Conservation (phyloP, 1,284 basidiomycete genomes). For the Malassezia yamatoensis region DNA sequence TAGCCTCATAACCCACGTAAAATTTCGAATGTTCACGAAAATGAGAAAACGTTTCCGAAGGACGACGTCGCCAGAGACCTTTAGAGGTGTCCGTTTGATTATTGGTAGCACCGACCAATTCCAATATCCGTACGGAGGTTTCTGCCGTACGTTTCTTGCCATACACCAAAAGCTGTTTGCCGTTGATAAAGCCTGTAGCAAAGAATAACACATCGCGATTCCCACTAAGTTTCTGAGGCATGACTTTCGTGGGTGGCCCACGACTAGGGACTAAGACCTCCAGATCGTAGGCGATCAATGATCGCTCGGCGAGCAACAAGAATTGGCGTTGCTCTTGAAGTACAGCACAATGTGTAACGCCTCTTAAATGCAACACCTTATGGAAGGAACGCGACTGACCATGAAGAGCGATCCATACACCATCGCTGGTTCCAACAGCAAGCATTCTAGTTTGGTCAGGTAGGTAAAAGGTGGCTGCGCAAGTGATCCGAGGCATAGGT, state of each 20-base stretch:
- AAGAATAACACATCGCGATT: slow-evolving; percentile 88
- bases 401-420: slow-evolving; percentile 90
- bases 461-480: slow-evolving; percentile 68
- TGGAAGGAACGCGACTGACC: slow-evolving; percentile 75
- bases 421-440: slow-evolving; percentile 85
- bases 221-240: slow-evolving; percentile 74
- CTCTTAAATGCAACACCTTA: slow-evolving; percentile 76
- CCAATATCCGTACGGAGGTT: slow-evolving; percentile 83
- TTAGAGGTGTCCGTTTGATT: neutral
- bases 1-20: slow-evolving; percentile 57
- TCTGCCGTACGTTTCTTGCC: slow-evolving; percentile 88
- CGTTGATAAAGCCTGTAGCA: slow-evolving; percentile 72
- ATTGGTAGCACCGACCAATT: slow-evolving; percentile 71
- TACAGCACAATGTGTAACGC: slow-evolving; percentile 87
- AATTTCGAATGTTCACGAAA: slow-evolving; percentile 13
- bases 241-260: slow-evolving; percentile 48
- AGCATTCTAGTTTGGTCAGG: slow-evolving; percentile 72
- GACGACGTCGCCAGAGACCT: slow-evolving; percentile 18
- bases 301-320: slow-evolving; percentile 83
- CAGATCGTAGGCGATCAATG: slow-evolving; percentile 63
- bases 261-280: slow-evolving; percentile 84
- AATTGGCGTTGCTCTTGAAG: slow-evolving; percentile 90
- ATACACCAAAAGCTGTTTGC: slow-evolving; percentile 78
- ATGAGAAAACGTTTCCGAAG: neutral
- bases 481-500: slow-evolving; percentile 61